phyloP scores from a whole-genome alignment of 805 yeast species.

The Saccharomycopsis capsularis region DNA sequence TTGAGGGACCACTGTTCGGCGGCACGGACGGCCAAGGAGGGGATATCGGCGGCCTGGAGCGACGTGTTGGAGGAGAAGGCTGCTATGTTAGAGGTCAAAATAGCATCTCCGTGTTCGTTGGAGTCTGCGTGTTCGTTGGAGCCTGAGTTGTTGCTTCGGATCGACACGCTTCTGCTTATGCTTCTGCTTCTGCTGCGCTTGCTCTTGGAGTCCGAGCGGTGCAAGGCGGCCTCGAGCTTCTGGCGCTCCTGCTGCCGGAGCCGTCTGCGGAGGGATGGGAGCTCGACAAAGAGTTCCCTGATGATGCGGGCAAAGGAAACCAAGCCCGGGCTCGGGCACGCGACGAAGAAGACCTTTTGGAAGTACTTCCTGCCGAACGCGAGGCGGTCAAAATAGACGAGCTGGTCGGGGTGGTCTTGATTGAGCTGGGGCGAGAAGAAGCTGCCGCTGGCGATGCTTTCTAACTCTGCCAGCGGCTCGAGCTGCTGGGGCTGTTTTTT shows the following conservation, averaged over 20 bases:
- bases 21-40: slow-evolving; percentile 30
- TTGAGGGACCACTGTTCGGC: slow-evolving; percentile 50
- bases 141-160: neutral
- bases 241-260: neutral
- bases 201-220: neutral
- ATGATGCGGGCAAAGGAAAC: slow-evolving; percentile 27
- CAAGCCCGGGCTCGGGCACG: slow-evolving; percentile 35
- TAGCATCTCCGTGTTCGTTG: neutral
- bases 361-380: slow-evolving; percentile 20
- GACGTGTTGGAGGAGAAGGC: neutral
- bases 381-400: slow-evolving; percentile 12
- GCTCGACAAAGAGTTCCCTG: slow-evolving; percentile 26
- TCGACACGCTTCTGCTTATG: neutral
- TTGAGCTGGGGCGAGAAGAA: neutral
- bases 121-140: neutral
- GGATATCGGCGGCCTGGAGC: slow-evolving; percentile 1
- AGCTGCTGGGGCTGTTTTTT: too few species aligned
- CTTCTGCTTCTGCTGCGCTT: neutral
- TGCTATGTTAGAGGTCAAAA: neutral
- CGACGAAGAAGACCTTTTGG: slow-evolving; percentile 29
- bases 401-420: slow-evolving; percentile 2
- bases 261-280: slow-evolving; percentile 5
- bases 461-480: too few species aligned
- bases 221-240: neutral
- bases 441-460: neutral